Evolutionary conservation across 2,329 filamentous ascomycete genomes (phyloP), one percentile per base, ranked within the genome.

Genomic region (Coniella lustricola): DNA sequence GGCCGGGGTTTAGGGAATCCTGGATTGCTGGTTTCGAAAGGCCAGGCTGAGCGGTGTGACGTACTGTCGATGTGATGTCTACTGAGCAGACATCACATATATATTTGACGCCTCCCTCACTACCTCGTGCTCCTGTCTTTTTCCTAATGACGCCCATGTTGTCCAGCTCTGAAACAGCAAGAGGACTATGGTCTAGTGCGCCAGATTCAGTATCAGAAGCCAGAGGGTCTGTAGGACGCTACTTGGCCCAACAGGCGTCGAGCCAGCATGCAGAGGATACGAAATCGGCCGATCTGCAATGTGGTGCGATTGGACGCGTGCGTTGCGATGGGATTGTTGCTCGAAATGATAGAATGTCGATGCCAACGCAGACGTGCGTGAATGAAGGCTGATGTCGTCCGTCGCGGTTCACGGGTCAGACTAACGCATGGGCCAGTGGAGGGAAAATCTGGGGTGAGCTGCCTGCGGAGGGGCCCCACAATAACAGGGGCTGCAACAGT

Each of bases 81-180:
- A 88, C 88, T 38, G 89, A 95, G 67, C 93, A 98, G 51, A 95
- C 85, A 67, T 98, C 94, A 73, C 93, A 98, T 56, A 97, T 89
- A 66, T 95, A 98, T 66, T 97, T 96, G 29, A 90, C 87, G 55
- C 87, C 87, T 41, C 87, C 90, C 64, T 96, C 89, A 44, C 85
- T 89, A 54, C 87, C 88, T 62, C 87, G 78, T 48, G 84, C 83
- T 57, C 86, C 87, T 52, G 88, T 93, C 73, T 96, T 96, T 76
- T 96, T 96, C 64, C 90, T 86, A 65, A 96, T 95, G 62, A 95
- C 86, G 59, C 90, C 90, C 91, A 96, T 96, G 43, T 59, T 52
- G 47, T 33, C 14, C 10, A 29, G 16, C 4, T 10, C 25, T 33
- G 9, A 10, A 33, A 16, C 16, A 20, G 39, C 25, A 17, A 21